These are phyloP conservation scores for Spongiforma sp. DNA, from an alignment of 1,284 basidiomycete species.

Conservation along the genomic window DNA sequence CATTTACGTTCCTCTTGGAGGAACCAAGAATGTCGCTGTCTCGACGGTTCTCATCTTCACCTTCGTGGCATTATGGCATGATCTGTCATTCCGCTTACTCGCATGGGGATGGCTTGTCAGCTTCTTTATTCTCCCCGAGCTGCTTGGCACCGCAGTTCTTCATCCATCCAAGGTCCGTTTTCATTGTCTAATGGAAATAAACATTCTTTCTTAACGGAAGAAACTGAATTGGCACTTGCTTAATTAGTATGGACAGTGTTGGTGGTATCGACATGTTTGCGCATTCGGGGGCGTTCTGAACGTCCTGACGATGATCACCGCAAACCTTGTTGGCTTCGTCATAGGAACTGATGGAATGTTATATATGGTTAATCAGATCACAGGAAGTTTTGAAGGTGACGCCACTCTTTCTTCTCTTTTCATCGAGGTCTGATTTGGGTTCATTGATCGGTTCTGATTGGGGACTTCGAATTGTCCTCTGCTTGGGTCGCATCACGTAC, in stretches of 20 bases:
- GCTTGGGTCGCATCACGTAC: too few species aligned
- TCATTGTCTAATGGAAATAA: slow-evolving; percentile 6
- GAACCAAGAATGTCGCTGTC: slow-evolving; percentile 65
- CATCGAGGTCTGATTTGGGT: background rate
- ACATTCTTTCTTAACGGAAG: slow-evolving; percentile 2
- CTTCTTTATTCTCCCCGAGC: slow-evolving; percentile 90
- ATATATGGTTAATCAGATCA: slow-evolving; percentile 72
- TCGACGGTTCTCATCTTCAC: slow-evolving; percentile 89
- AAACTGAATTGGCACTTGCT: too few species aligned
- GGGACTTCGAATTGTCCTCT: too few species aligned
- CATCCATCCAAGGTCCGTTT: slow-evolving; percentile 68
- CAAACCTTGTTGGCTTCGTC: slow-evolving; percentile 96
- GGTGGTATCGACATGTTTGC: slow-evolving; percentile 90
- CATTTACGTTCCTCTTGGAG: slow-evolving; percentile 95
- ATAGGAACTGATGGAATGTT: slow-evolving; percentile 85
- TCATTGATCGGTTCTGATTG: background rate
- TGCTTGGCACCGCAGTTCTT: slow-evolving; percentile 65
- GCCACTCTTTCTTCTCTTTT: slow-evolving; percentile 11
- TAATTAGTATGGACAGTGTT: slow-evolving; percentile 62
- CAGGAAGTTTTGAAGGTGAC: slow-evolving; percentile 69
- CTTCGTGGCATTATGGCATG: slow-evolving; percentile 99
- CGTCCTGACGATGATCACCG: slow-evolving; percentile 89
- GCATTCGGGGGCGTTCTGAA: slow-evolving; percentile 89
- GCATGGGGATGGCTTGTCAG: slow-evolving; percentile 98
- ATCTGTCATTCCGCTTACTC: slow-evolving; percentile 86